A percentile compares a stretch with the other conserved stretches of the same genome.
phyloP scores from a whole-genome alignment of 805 yeast species.

The Candida krabiensis region DNA sequence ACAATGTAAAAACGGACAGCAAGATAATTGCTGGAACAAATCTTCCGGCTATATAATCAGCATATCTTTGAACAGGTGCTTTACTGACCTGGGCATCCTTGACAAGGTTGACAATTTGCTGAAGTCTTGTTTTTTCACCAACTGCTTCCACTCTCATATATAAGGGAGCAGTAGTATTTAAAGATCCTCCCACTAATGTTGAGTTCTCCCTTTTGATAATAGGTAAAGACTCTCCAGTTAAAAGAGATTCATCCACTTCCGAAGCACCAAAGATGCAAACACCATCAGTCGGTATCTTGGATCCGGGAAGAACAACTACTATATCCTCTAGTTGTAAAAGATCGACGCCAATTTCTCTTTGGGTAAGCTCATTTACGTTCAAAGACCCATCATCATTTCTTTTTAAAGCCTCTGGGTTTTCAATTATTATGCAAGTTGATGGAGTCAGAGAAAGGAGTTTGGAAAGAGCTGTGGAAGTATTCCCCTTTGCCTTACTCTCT shows the following conservation, averaged over 20 bases:
- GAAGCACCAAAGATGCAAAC: constrained; percentile 71
- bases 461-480: constrained; percentile 86
- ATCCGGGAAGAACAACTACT: constrained; percentile 80
- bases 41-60: constrained; percentile 79
- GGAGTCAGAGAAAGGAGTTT: constrained; percentile 81
- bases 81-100: constrained; percentile 84
- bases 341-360: constrained; percentile 65
- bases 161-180: constrained; percentile 75
- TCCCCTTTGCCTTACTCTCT: constrained; percentile 91
- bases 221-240: constrained; percentile 90
- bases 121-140: constrained; percentile 82
- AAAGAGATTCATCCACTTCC: constrained; percentile 82
- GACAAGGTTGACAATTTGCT: constrained; percentile 83
- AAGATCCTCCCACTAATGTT: constrained; percentile 82
- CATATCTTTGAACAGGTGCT: constrained; percentile 89
- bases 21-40: constrained; percentile 77
- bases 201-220: constrained; percentile 63
- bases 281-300: constrained; percentile 92
- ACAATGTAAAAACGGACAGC: constrained; percentile 67
- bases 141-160: constrained; percentile 67
- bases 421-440: constrained; percentile 64
- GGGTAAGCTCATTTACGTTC: constrained; percentile 29
- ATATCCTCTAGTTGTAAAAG: constrained; percentile 76
- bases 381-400: constrained; percentile 4
- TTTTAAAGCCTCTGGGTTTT: constrained; percentile 32